These are phyloP conservation scores for Sclerotinia sclerotiorum DNA, from an alignment of 2,329 filamentous ascomycete genomes.

Conservation along the genomic window DNA sequence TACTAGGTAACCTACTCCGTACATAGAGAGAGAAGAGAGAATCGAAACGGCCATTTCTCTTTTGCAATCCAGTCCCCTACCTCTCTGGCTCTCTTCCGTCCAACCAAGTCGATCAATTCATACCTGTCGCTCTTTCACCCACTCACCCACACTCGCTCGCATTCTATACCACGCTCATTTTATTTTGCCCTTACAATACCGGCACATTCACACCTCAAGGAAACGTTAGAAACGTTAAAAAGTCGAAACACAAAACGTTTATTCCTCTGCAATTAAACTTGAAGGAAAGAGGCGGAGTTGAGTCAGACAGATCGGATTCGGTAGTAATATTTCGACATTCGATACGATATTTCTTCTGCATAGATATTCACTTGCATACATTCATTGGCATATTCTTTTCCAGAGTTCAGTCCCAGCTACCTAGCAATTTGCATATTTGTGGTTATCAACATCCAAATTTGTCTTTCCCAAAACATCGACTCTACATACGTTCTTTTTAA, in stretches of 20 bases:
- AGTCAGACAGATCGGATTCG: neutral
- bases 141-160: neutral
- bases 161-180: constrained; percentile 8
- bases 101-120: neutral
- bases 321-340: neutral
- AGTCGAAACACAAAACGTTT: neutral
- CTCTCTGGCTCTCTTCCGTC: neutral
- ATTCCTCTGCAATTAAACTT: neutral
- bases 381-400: constrained; percentile 9
- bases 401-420: neutral
- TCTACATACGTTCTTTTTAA: constrained; percentile 9
- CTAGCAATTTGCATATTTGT: constrained; percentile 3
- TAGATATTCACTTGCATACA: neutral
- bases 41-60: neutral
- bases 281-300: constrained; percentile 3
- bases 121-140: neutral
- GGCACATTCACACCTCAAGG: neutral
- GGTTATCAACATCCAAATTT: constrained; percentile 12
- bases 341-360: neutral
- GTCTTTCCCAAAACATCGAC: constrained; percentile 8
- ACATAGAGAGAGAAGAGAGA: neutral
- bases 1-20: neutral
- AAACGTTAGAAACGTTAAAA: neutral
- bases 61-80: neutral
- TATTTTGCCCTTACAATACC: neutral